Evolutionary conservation across 768 basidiomycete species (phyloP).

Genomic region (Chalciporus chontae): DNA sequence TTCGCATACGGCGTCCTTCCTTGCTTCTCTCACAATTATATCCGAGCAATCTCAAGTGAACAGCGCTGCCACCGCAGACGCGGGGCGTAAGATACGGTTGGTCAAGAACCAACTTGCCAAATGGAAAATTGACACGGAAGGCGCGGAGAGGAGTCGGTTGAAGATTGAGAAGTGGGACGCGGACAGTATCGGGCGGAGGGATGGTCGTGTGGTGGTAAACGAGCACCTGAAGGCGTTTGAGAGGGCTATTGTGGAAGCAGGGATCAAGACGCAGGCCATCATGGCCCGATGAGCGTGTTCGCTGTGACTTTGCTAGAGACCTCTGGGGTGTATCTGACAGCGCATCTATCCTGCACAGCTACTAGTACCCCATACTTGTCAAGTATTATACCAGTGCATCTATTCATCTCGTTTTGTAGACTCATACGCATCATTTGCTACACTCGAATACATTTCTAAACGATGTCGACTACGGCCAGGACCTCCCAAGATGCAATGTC

Average conservation of each 20-base stretch:
- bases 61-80: conserved; percentile 78
- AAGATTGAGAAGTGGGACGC: conserved; percentile 82
- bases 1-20: conserved; percentile 69
- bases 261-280: conserved; percentile 73
- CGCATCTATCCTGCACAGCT: conserved; percentile 8
- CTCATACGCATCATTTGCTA: neutral
- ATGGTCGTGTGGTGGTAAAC: conserved; percentile 70
- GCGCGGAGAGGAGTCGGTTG: conserved; percentile 73
- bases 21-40: conserved; percentile 69
- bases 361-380: conserved; percentile 10
- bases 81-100: conserved; percentile 81
- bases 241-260: conserved; percentile 66
- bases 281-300: conserved; percentile 58
- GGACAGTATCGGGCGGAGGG: conserved; percentile 40
- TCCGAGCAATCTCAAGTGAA: conserved; percentile 90
- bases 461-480: neutral
- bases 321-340: conserved; percentile 1
- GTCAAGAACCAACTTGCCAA: conserved; percentile 80
- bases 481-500: conserved; percentile 15
- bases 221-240: conserved; percentile 79
- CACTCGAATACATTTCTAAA: too few species aligned
- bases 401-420: conserved; percentile 23
- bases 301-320: neutral
- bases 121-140: conserved; percentile 81
- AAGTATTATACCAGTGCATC: conserved; percentile 16